These are phyloP conservation scores for Tylopilus sp. DNA, from an alignment of 768 basidiomycete species.

Conservation along the genomic window DNA sequence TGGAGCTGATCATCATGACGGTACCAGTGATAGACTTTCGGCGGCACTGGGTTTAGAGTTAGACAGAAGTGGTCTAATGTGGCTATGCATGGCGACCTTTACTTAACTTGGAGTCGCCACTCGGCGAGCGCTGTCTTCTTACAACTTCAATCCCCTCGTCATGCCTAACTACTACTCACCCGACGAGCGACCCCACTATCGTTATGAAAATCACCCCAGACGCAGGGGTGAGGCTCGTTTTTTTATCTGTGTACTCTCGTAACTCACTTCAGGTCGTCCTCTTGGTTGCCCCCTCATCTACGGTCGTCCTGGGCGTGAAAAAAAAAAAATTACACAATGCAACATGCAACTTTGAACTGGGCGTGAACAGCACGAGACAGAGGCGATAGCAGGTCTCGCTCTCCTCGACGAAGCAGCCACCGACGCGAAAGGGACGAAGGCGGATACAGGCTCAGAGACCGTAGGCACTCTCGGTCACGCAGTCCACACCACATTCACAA, in stretches of 20 bases:
- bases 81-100: neutral
- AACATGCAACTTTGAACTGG: neutral
- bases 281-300: slow-evolving; percentile 22
- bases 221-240: slow-evolving; percentile 25
- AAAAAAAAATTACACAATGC: neutral
- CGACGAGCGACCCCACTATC: slow-evolving; percentile 5
- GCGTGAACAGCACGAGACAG: slow-evolving; percentile 17
- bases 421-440: slow-evolving; percentile 11
- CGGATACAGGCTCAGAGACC: slow-evolving; percentile 4
- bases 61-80: neutral
- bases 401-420: slow-evolving; percentile 14
- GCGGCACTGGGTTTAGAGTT: too few relatives aligned
- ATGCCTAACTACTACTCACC: slow-evolving; percentile 15
- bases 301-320: slow-evolving; percentile 17
- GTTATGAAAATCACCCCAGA: slow-evolving; percentile 9
- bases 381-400: slow-evolving; percentile 24
- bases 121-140: neutral
- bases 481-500: slow-evolving; percentile 13
- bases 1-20: too few relatives aligned
- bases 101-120: neutral
- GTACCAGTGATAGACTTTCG: neutral
- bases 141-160: neutral
- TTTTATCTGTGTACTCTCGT: neutral
- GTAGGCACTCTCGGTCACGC: slow-evolving; percentile 23
- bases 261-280: slow-evolving; percentile 23